phyloP scores from a whole-genome alignment of 1,139 yeast genomes.

The Saccharomycopsis hybrid region DNA sequence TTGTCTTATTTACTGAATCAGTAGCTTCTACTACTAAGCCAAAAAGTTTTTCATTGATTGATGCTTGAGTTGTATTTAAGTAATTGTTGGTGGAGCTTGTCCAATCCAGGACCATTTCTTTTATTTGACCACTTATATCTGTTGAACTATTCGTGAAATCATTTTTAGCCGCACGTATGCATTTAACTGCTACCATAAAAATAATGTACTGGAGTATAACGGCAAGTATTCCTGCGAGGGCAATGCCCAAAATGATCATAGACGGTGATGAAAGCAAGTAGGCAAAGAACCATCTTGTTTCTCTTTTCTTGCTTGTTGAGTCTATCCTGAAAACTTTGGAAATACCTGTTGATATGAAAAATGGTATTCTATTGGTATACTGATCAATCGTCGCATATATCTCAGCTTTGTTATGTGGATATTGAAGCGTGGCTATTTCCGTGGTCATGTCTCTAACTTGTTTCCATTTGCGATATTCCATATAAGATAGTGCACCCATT shows the following conservation, averaged over 20 bases:
- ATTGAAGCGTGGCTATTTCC: slow-evolving; percentile 2
- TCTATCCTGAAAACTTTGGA: slow-evolving; percentile 11
- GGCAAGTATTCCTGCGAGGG: slow-evolving; percentile 42
- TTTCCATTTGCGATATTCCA: slow-evolving; percentile 47
- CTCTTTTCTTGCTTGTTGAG: slow-evolving; percentile 20
- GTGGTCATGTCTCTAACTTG: slow-evolving; percentile 31
- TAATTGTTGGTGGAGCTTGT: slow-evolving; percentile 43
- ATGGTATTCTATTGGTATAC: slow-evolving; percentile 26
- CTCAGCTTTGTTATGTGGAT: slow-evolving; percentile 2
- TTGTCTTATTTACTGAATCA: slow-evolving; percentile 46
- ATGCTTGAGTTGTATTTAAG: slow-evolving; percentile 37
- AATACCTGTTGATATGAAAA: slow-evolving; percentile 16
- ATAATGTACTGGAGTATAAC: slow-evolving; percentile 44
- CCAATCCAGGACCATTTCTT: slow-evolving; percentile 36
- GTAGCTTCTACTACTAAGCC: slow-evolving; percentile 61
- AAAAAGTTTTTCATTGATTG: slow-evolving; percentile 57
- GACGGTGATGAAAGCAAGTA: slow-evolving; percentile 47
- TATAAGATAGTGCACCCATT: slow-evolving; percentile 37
- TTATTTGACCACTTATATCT: neutral
- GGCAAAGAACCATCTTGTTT: slow-evolving; percentile 42
- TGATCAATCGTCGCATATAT: slow-evolving; percentile 25
- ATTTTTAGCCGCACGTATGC: neutral
- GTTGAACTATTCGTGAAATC: slow-evolving; percentile 1
- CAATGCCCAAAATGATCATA: slow-evolving; percentile 37
- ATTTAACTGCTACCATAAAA: slow-evolving; percentile 23